Evolutionary conservation across 2,329 filamentous ascomycete species (phyloP), one percentile per base, ranked within the genome.

Genomic region (Ambrosiella xylebori): DNA sequence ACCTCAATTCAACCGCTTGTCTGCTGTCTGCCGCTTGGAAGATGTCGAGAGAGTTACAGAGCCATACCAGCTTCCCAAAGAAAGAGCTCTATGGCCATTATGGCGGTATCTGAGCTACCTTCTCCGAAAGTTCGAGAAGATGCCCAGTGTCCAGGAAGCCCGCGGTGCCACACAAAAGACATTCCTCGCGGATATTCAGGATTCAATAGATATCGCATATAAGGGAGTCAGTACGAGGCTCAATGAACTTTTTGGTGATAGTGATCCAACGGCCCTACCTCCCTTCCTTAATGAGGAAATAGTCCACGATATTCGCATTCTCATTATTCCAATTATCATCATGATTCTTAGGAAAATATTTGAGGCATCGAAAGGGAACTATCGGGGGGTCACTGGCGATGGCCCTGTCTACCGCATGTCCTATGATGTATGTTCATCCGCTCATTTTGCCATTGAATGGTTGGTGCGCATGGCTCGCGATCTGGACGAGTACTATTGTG

Each of bases 71-170:
- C 53, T 59, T 35, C 57, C 57, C 5, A 27, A 36, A 12, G 54
- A 59, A 13, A 41, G 57, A 15, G 35, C 38, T 8, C 39, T 41
- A 6, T 59, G 57, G 54, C 59, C 57, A 11, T 39, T 61, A 19
- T 62, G 57, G 57, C 44, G 60, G 7, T 58, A 58, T 40, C 59
- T 61, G 6, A 53, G 40, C 19, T 61, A 61, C n/a, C 49, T 62
- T 5, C 51, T 39, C 12, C 54, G 59, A 11, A 58, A 61, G 8
- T 40, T 61, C 40, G 39, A 49, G 2, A 56, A 51, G 35, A 40
- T 54, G 39, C 54, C 50, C 1, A 12, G 11, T 9, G 36, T 40
- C 3, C 44, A 41, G 3, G 17, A 12, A 2, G 9, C 27, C 3
- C 4, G 12, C 15, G 8, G 9, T 7, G 12, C 36, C 13, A 35